Evolutionary conservation across 805 yeast genomes (phyloP).

Genomic region (Candida pini): DNA sequence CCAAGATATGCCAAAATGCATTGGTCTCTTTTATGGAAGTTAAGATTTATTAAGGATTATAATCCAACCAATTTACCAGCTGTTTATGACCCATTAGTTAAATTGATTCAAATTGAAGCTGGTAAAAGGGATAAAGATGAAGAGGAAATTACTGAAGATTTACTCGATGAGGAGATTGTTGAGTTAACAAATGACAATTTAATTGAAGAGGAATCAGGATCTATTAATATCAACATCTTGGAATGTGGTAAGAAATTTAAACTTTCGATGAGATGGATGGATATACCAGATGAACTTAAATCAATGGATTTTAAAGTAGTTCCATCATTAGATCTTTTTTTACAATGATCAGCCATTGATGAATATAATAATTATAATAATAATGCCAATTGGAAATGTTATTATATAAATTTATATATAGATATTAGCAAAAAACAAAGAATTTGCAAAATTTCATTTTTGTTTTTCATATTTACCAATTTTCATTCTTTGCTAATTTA

Average conservation of each 20-base stretch:
- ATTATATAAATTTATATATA: too few relatives aligned
- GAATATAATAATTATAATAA: too few relatives aligned
- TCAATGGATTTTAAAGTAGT: too few relatives aligned
- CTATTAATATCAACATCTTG: constrained; percentile 9
- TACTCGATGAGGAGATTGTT: constrained; percentile 3
- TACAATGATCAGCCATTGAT: too few relatives aligned
- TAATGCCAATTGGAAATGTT: too few relatives aligned
- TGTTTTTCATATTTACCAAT: too few relatives aligned
- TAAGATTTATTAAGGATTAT: constrained; percentile 41
- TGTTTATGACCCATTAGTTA: constrained; percentile 21
- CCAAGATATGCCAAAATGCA: constrained; percentile 43
- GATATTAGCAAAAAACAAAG: not conserved
- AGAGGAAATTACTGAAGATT: not conserved
- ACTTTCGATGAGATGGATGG: constrained; percentile 25
- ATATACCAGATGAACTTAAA: constrained; percentile 34
- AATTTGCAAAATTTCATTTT: not conserved
- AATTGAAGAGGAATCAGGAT: constrained; percentile 16
- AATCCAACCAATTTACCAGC: constrained; percentile 39
- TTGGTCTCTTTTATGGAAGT: constrained; percentile 61
- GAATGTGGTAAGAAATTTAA: constrained; percentile 6
- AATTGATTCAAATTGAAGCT: constrained; percentile 4
- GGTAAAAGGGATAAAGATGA: not conserved
- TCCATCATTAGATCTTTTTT: too few relatives aligned
- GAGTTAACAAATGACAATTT: constrained; percentile 15
- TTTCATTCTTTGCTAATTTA: too few relatives aligned